These are phyloP conservation scores for Cyberlindnera japonica DNA, from an alignment of 805 yeast genomes.

Conservation along the genomic window DNA sequence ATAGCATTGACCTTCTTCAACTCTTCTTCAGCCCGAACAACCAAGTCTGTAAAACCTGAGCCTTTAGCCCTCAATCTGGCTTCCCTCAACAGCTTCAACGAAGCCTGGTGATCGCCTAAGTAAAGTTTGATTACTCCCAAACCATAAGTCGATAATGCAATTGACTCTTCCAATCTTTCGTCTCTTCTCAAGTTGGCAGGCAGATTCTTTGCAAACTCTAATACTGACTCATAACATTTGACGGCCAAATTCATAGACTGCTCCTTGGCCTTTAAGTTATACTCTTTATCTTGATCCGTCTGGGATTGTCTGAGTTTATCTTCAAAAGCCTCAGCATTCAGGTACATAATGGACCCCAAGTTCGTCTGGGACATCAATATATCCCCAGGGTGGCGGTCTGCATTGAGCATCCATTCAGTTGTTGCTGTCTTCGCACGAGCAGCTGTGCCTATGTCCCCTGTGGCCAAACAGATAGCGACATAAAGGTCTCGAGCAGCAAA, in stretches of 20 bases:
- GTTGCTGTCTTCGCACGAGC: conserved; percentile 57
- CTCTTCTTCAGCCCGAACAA: conserved; percentile 64
- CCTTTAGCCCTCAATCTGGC: conserved; percentile 68
- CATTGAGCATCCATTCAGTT: conserved; percentile 69
- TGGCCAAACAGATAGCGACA: conserved; percentile 64
- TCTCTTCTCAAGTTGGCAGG: conserved; percentile 35
- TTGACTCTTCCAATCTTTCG: conserved; percentile 52
- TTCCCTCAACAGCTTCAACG: conserved; percentile 60
- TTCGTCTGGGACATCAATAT: conserved; percentile 63
- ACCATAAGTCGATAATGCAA: conserved; percentile 81
- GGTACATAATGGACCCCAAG: conserved; percentile 62
- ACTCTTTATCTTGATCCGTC: conserved; percentile 19
- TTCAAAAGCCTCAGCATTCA: conserved; percentile 64
- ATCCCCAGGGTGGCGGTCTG: conserved; percentile 64
- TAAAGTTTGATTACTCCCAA: conserved; percentile 78
- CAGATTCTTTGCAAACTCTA: conserved; percentile 40
- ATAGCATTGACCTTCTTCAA: conserved; percentile 56
- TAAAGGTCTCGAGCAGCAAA: conserved; percentile 74
- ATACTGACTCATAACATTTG: conserved; percentile 41
- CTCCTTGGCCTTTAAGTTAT: conserved; percentile 23
- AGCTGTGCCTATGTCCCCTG: conserved; percentile 65
- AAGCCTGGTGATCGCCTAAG: conserved; percentile 48
- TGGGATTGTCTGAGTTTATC: conserved; percentile 37
- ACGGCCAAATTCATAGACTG: conserved; percentile 33
- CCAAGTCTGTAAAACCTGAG: conserved; percentile 58